Conservation (phyloP, 2,329 filamentous ascomycete species). For the Claviceps lovelessii region DNA sequence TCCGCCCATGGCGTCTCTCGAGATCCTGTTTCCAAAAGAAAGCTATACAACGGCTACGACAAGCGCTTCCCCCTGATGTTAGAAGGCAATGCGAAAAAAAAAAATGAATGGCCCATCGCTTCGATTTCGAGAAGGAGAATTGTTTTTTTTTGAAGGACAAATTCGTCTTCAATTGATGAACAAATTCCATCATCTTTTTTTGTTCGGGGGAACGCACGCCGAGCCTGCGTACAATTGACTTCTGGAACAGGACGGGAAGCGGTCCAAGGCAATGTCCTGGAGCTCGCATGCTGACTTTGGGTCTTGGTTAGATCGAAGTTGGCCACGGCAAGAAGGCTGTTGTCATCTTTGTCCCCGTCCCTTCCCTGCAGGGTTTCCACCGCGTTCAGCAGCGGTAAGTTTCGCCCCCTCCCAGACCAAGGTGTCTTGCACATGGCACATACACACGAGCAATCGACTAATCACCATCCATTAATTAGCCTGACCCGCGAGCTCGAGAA, state of each 20-base stretch:
- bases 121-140: constrained; percentile 7
- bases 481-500: constrained; percentile 99
- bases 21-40: constrained; percentile 30
- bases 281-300: constrained; percentile 63
- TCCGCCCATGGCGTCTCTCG: constrained; percentile 11
- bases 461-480: constrained; percentile 32
- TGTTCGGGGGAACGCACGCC: constrained; percentile 13
- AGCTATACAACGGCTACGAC: constrained; percentile 21
- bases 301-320: constrained; percentile 85
- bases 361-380: constrained; percentile 97
- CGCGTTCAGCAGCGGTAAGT: constrained; percentile 98
- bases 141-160: not conserved
- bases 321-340: constrained; percentile 99
- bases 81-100: not conserved
- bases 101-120: not conserved
- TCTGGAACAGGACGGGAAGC: constrained; percentile 59
- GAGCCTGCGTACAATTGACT: constrained; percentile 27
- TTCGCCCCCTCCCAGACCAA: not conserved
- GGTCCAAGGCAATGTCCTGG: constrained; percentile 57
- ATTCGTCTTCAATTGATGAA: not conserved
- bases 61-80: constrained; percentile 5
- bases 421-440: not conserved
- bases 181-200: constrained; percentile 8
- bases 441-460: not conserved
- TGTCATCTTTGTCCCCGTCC: constrained; percentile 99